Base-by-base conservation (phyloP, 2,329 filamentous ascomycete species). In the Paraconiothyrium brasiliense region DNA sequence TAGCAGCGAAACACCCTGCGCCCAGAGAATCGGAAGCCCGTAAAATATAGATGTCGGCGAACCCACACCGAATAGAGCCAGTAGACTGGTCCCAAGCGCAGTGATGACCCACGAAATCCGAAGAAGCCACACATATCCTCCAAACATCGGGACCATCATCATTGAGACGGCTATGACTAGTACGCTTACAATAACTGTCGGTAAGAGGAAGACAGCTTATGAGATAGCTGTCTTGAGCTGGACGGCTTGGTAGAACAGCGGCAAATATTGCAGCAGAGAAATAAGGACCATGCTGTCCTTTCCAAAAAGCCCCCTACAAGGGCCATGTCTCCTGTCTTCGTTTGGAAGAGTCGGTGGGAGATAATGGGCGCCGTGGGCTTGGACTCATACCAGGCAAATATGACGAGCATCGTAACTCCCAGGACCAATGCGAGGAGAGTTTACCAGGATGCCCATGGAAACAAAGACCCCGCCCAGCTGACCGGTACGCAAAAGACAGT, bases 351-450 rank as follows among this genome's bases (percentile, higher is more conserved):
- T 2, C 69, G 68, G 39, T 77, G 73, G 41, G 75, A 71, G 60
- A 84, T 79, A 34, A 84, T 78, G 0, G 86, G 86, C 54, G 86
- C 85, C 81, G 32, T 82, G 70, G 54, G 76, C 79, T 11, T 78
- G 76, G 73, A 90, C 87, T 69, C 85, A 89, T 39, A 84, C 74
- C 13, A 79, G 77, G 67, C 87, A 87, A 11, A 71, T 75, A 2
- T 71, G 84, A 83, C 66, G 1, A 90, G 71, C 0, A 84, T 83
- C 1, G 78, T 71, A 0, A 78, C 67, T 1, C 88, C 88, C 10
- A 90, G 30, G 4, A 86, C 70, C 13, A 92, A 75, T 0, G 88
- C 89, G 0, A 88, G 80, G 2, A 91, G 75, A 0, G 86, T 88
- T 1, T 82, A 81, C 82, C 85, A 89, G 2, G 83, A 86, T 37